phyloP scores from a whole-genome alignment of 2,329 filamentous ascomycete species.

The Emericellopsis cladophorae region DNA sequence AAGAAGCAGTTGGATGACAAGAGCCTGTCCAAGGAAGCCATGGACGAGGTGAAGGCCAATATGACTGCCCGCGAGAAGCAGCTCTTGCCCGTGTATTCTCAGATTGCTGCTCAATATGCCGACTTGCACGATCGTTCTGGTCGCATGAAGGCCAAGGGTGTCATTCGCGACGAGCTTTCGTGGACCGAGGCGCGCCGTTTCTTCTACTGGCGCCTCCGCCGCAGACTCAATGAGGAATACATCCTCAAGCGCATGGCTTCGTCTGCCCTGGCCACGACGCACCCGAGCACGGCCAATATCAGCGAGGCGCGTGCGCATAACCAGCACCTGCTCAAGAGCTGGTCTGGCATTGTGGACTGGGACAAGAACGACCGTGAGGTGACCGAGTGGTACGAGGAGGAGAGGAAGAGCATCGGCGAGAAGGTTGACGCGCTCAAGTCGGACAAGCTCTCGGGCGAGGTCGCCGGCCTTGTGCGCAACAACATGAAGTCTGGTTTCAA shows the following conservation, averaged over 20 bases:
- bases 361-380: conserved; percentile 70
- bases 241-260: conserved; percentile 78
- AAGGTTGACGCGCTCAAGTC: conserved; percentile 79
- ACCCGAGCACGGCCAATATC: conserved; percentile 25
- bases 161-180: conserved; percentile 70
- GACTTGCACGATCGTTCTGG: conserved; percentile 94
- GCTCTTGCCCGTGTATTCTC: conserved; percentile 82
- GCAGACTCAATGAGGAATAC: conserved; percentile 93
- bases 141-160: conserved; percentile 96
- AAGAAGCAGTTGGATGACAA: conserved; percentile 59
- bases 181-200: conserved; percentile 88
- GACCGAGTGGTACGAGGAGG: conserved; percentile 92
- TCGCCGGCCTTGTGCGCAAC: conserved; percentile 28
- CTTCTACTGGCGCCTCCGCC: conserved; percentile 99
- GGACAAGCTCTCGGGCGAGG: conserved; percentile 45
- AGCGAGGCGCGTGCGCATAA: conserved; percentile 50
- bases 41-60: conserved; percentile 68
- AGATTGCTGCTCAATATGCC: conserved; percentile 93
- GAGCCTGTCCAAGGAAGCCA: conserved; percentile 58
- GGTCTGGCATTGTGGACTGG: conserved; percentile 70
- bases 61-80: conserved; percentile 78
- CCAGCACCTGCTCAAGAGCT: conserved; percentile 66
- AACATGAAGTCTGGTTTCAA: conserved; percentile 60
- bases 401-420: conserved; percentile 67
- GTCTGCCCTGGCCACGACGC: conserved; percentile 17